Evolutionary conservation across 768 basidiomycete species (phyloP).

Genomic region (Termitomyces sp.): DNA sequence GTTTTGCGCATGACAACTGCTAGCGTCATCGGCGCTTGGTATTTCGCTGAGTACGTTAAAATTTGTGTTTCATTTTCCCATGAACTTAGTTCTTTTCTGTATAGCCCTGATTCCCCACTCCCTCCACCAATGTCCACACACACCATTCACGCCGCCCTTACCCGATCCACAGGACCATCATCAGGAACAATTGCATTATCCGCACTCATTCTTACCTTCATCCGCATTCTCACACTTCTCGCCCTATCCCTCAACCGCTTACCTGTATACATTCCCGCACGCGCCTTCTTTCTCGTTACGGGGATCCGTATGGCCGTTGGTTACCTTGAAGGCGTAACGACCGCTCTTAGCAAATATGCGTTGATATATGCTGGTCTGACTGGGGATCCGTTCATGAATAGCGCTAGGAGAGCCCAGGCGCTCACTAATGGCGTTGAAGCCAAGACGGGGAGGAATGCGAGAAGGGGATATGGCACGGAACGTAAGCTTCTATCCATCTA

Average conservation of each 20-base stretch:
- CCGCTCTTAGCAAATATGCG: constrained; percentile 54
- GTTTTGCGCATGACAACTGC: constrained; percentile 72
- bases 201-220: constrained; percentile 68
- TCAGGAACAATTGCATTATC: constrained; percentile 78
- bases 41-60: constrained; percentile 56
- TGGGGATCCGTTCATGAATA: constrained; percentile 64
- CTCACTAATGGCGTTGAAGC: constrained; percentile 34
- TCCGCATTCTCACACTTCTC: constrained; percentile 55
- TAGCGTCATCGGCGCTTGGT: constrained; percentile 90
- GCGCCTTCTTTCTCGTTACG: constrained; percentile 40
- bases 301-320: constrained; percentile 46
- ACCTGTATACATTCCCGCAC: constrained; percentile 50
- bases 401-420: constrained; percentile 46
- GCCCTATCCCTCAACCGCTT: constrained; percentile 50
- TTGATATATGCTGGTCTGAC: constrained; percentile 75
- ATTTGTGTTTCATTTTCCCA: background rate
- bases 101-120: constrained; percentile 30
- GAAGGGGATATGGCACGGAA: constrained; percentile 51
- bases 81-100: background rate
- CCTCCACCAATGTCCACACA: constrained; percentile 61
- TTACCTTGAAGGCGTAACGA: constrained; percentile 52
- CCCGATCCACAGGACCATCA: constrained; percentile 77
- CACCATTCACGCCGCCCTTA: constrained; percentile 72
- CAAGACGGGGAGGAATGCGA: constrained; percentile 32
- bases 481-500: constrained; percentile 37